Base-by-base conservation (phyloP, 306 rosid genomes). In the Cicer yamashitae region DNA sequence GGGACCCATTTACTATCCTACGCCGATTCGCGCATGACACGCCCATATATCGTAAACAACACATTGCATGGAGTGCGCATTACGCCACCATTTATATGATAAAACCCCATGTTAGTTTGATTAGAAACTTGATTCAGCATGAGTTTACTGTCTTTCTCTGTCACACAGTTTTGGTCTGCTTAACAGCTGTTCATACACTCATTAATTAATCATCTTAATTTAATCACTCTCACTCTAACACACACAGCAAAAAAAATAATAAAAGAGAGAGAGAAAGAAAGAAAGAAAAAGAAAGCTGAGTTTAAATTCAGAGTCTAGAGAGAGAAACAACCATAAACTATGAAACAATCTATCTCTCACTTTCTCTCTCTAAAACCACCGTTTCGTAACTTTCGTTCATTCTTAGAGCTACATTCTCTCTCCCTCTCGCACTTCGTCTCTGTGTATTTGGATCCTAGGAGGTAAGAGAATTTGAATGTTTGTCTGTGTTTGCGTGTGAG, bases 391-490 rank as follows among this genome's bases (percentile, higher is more conserved):
- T 67, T 76, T 51, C 68, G 10, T 66, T 40, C 70, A 8, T 41
- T 41, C 73, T 67, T 77, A 12, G 4, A 30, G 6, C 83, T 13
- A 45, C 84, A 66, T 61, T 82, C 12, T 70, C 44, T 30, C 82
- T 44, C 72, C 59, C 71, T 73, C 62, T 52, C 50, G 62, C 46
- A 58, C 47, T 37, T 9, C 71, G 39, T 63, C 11, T 2, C 20
- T 17, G 78, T 68, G 76, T 68, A 38, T 64, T 73, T 54, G 86
- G 93, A 93, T 87, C 91, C 83, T 73, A 78, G 22, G 77, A 54
- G 30, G 34, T 17, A 41, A 69, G 70, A 62, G 81, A 84, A 84
- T 81, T 84, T 86, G 96, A 90, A 94, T 88, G 97, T 85, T 30
- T 30, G 37, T 30, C 37, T 30, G 6, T 30, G 37, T 30, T 30